These are phyloP conservation scores for Penicillium goetzii DNA, from an alignment of 495 filamentous ascomycete species.

Conservation along the genomic window DNA sequence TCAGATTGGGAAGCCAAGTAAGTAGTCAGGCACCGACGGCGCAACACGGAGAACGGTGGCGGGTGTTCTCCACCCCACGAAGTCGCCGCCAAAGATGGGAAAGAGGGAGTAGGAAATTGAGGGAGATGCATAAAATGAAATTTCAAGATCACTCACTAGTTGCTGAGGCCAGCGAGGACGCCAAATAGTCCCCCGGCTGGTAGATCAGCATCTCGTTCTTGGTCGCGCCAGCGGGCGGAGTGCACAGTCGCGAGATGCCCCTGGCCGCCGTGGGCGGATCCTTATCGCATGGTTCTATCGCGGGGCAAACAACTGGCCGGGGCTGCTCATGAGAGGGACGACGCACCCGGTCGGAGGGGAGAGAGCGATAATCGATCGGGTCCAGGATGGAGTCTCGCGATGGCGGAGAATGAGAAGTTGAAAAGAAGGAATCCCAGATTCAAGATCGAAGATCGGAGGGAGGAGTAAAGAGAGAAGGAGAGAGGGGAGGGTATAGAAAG, in stretches of 20 bases:
- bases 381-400: conserved; percentile 28
- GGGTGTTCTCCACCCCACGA: conserved; percentile 13
- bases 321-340: conserved; percentile 16
- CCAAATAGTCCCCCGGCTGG: conserved; percentile 39
- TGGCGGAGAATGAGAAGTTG: not conserved
- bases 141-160: conserved; percentile 40
- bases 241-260: conserved; percentile 34
- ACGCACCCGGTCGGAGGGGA: conserved; percentile 25
- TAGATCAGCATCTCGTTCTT: conserved; percentile 46
- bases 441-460: conserved; percentile 5
- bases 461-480: not conserved
- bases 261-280: conserved; percentile 25
- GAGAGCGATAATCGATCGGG: conserved; percentile 6
- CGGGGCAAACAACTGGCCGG: conserved; percentile 25
- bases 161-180: conserved; percentile 37
- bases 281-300: conserved; percentile 41
- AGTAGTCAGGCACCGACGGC: conserved; percentile 23
- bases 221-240: conserved; percentile 24
- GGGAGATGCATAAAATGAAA: conserved; percentile 7
- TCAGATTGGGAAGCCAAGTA: conserved; percentile 29
- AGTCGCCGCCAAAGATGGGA: conserved; percentile 9
- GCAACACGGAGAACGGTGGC: conserved; percentile 4
- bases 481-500: conserved; percentile 1
- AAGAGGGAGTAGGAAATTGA: not conserved
- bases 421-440: not conserved